Conservation (phyloP, 441 rosid species). For the Arabidopsis hybrid region DNA sequence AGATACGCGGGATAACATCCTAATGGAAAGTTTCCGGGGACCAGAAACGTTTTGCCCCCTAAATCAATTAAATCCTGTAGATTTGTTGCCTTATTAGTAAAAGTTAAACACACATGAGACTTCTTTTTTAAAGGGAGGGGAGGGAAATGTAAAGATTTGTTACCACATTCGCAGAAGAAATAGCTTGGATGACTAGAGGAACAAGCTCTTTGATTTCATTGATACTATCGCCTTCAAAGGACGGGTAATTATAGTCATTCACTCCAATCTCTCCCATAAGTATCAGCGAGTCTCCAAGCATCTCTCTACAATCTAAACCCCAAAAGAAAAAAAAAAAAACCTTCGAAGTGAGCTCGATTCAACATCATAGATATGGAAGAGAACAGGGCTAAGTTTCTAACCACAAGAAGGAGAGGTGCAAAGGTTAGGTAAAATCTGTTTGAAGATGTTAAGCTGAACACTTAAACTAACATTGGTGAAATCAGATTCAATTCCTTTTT, state of each 20-base stretch:
- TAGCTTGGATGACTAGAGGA: constrained; percentile 47
- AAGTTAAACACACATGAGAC: background rate
- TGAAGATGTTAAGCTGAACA: constrained; percentile 49
- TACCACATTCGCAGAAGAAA: constrained; percentile 48
- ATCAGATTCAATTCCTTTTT: constrained; percentile 36
- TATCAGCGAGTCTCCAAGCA: constrained; percentile 48
- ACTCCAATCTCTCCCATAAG: constrained; percentile 69
- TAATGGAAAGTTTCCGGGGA: constrained; percentile 54
- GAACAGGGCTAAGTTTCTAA: constrained; percentile 11
- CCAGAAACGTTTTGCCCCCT: constrained; percentile 51
- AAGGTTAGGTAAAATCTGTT: constrained; percentile 41
- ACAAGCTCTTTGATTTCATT: constrained; percentile 44
- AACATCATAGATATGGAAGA: constrained; percentile 30
- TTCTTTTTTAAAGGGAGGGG: background rate
- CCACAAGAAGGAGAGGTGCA: constrained; percentile 35
- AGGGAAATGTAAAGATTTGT: constrained; percentile 14
- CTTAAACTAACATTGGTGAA: constrained; percentile 44
- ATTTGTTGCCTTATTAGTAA: background rate
- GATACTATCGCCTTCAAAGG: constrained; percentile 27
- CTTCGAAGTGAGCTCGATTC: background rate
- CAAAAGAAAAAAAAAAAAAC: background rate
- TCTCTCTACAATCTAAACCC: constrained; percentile 36
- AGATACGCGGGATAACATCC: constrained; percentile 45
- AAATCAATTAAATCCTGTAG: constrained; percentile 53
- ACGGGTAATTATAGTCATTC: constrained; percentile 52